Base-by-base conservation (phyloP, 371 early-diverging fungal species). In the Sporodiniella umbellata region DNA sequence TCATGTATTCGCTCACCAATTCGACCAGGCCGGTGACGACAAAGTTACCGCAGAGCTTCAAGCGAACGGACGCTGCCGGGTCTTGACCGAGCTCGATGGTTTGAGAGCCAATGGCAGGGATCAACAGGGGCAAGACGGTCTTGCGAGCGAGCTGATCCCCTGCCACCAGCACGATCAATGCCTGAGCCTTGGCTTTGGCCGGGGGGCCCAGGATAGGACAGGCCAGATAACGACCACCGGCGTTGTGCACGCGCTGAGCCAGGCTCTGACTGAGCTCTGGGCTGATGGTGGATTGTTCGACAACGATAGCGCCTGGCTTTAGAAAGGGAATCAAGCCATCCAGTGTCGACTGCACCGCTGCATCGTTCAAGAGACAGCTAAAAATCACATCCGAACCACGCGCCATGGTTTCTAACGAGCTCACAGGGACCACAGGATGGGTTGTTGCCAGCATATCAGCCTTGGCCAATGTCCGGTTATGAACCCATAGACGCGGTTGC, bases 31-130 rank as follows among this genome's bases (percentile, higher is more conserved):
- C 56, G 0, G 72, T 70, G 15, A 89, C 61, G 47, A 86, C 70
- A 47, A 78, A 88, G 56, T 89, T 89, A 30, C 87, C 87, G 24
- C 80, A 62, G 8, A 91, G 66, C 58, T 89, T 87, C 46, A 85
- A 70, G 2, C 64, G 62, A 4, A 76, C 68, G 1, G 79, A 81
- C 1, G 57, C 39, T 10, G 66, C 51, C 0, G 69, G 68, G 48
- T 83, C 68, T 0, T 73, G 64, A 8, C 86, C 80, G 3, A 78
- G 44, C 24, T 82, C 69, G 14, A 84, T 67, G 0, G 28, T 39
- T 19, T 60, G 61, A 18, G 68, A 62, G 25, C 73, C 77, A 15
- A 72, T 60, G 1, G 54, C 71, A 21, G 64, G 64, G 14, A 63
- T 47, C 24, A 77, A 53, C 4, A 64, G 37, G 19, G 66, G 60